Evolutionary conservation across 257 asterid species (phyloP).

Genomic region (Ehretia macrophylla): DNA sequence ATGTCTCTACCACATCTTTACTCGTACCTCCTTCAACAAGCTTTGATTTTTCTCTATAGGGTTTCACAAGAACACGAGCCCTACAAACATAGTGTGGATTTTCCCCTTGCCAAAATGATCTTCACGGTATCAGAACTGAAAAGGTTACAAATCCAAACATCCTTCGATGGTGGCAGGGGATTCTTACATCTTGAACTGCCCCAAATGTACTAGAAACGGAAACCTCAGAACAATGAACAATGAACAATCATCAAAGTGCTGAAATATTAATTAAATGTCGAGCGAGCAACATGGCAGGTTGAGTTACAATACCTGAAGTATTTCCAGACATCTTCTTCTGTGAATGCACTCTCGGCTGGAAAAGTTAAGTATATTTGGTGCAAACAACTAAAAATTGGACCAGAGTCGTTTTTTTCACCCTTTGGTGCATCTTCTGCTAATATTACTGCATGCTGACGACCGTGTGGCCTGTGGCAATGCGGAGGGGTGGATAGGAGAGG

Average conservation of each 20-base stretch:
- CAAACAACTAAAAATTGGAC: conserved; percentile 65
- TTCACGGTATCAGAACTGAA: conserved; percentile 61
- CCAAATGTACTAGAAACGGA: conserved; percentile 64
- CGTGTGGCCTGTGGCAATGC: conserved; percentile 66
- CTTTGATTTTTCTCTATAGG: conserved; percentile 60
- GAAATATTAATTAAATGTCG: neutral
- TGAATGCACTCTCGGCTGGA: conserved; percentile 77
- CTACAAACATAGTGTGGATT: conserved; percentile 88
- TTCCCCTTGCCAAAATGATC: conserved; percentile 57
- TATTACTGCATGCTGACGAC: conserved; percentile 83
- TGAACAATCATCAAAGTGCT: conserved; percentile 8
- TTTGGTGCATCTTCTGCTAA: conserved; percentile 65
- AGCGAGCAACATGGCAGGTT: neutral
- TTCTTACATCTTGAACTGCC: conserved; percentile 84
- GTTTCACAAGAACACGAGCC: conserved; percentile 93
- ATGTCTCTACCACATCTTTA: too few species aligned
- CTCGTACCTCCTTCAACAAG: neutral
- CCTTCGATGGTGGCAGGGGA: conserved; percentile 81
- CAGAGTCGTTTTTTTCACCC: conserved; percentile 66
- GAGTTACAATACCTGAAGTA: conserved; percentile 55
- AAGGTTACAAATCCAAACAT: conserved; percentile 92
- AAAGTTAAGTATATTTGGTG: conserved; percentile 87
- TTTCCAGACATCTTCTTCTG: conserved; percentile 69
- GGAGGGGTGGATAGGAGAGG: too few species aligned
- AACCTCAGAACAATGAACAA: conserved; percentile 6